Evolutionary conservation across 495 filamentous ascomycete genomes (phyloP).

Genomic region (Penicillium samsonianum): DNA sequence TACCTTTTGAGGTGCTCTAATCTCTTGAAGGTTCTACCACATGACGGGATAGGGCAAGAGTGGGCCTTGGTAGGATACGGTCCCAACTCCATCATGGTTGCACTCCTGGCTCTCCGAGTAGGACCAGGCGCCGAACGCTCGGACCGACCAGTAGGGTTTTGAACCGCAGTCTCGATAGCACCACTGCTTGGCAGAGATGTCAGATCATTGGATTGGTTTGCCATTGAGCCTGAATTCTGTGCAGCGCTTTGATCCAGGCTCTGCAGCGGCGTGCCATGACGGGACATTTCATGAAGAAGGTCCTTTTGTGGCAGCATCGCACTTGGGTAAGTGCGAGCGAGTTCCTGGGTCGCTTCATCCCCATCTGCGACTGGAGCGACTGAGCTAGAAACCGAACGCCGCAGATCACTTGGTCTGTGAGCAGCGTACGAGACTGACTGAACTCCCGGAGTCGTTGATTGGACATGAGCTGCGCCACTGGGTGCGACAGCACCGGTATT

Average conservation of each 20-base stretch:
- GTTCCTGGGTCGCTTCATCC: constrained; percentile 69
- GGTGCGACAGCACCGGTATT: constrained; percentile 64
- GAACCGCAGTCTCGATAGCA: constrained; percentile 55
- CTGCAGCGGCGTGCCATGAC: constrained; percentile 83
- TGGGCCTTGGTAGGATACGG: constrained; percentile 98
- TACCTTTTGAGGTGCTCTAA: constrained; percentile 99
- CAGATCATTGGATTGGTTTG: constrained; percentile 68
- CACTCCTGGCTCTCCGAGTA: constrained; percentile 86
- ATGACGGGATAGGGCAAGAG: constrained; percentile 97
- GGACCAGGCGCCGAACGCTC: constrained; percentile 69
- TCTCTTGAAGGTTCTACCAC: constrained; percentile 96
- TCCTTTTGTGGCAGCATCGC: constrained; percentile 75
- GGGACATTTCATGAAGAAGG: constrained; percentile 75
- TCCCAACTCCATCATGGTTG: constrained; percentile 93
- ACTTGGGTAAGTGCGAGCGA: constrained; percentile 64
- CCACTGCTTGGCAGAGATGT: constrained; percentile 64
- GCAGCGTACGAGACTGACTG: constrained; percentile 54
- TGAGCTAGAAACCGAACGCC: constrained; percentile 88
- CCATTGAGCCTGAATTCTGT: constrained; percentile 61
- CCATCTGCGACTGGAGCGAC: constrained; percentile 79
- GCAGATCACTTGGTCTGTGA: constrained; percentile 79
- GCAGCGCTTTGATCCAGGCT: constrained; percentile 77
- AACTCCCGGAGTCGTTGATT: constrained; percentile 35
- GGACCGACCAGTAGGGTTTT: constrained; percentile 60
- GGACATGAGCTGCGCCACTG: constrained; percentile 44